phyloP scores from a whole-genome alignment of 345 rosid species.

The Linum lewisii region DNA sequence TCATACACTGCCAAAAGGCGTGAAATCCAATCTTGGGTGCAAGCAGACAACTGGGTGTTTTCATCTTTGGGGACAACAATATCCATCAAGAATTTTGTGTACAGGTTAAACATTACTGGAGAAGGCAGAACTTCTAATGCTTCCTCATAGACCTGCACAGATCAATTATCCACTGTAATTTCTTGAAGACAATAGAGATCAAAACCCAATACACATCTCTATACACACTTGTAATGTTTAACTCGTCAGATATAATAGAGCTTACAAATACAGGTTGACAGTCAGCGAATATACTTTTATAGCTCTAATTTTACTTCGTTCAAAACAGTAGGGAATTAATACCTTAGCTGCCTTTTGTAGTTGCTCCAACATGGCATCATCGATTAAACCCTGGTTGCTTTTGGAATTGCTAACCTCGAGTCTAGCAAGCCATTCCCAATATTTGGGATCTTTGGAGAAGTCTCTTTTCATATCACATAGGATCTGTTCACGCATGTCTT shows the following conservation, averaged over 20 bases:
- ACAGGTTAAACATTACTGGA: slow-evolving; percentile 43
- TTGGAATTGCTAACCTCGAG: slow-evolving; percentile 34
- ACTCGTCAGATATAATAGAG: no score
- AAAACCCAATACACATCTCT: background rate
- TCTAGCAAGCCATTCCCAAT: slow-evolving; percentile 94
- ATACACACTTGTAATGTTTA: no score
- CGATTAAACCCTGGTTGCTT: slow-evolving; percentile 16
- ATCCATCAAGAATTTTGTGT: slow-evolving; percentile 54
- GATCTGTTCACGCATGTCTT: slow-evolving; percentile 47
- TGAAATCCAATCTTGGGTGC: slow-evolving; percentile 25
- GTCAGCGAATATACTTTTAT: no score
- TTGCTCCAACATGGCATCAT: slow-evolving; percentile 20
- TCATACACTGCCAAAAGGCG: slow-evolving; percentile 44
- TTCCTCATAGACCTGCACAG: slow-evolving; percentile 75
- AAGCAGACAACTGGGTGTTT: slow-evolving; percentile 23
- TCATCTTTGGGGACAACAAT: slow-evolving; percentile 22
- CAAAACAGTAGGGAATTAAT: background rate
- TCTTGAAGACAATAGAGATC: background rate
- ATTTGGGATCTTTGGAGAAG: slow-evolving; percentile 52
- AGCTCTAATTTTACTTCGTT: no score
- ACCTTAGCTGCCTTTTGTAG: slow-evolving; percentile 67
- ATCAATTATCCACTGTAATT: slow-evolving; percentile 3
- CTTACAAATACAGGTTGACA: no score
- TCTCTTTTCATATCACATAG: slow-evolving; percentile 69
- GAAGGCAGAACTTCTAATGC: slow-evolving; percentile 49